phyloP scores from a whole-genome alignment of 1,139 yeast species.

The Scheffersomyces insectosa region DNA sequence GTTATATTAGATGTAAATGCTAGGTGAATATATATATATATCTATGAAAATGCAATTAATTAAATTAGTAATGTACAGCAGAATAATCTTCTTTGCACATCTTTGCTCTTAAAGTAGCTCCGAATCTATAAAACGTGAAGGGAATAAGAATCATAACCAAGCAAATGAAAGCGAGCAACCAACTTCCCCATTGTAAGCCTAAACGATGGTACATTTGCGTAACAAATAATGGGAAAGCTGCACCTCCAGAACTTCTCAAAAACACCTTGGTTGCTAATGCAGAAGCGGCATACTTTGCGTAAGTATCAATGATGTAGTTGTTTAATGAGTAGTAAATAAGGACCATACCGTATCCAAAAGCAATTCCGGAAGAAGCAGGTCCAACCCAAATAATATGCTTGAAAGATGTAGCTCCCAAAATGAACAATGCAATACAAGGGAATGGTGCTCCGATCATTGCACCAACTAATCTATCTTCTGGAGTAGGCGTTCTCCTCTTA shows the following conservation, averaged over 20 bases:
- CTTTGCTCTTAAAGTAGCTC: conserved; percentile 61
- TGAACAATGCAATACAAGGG: conserved; percentile 84
- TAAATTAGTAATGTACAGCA: conserved; percentile 4
- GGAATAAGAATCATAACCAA: conserved; percentile 86
- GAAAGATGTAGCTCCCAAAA: conserved; percentile 84
- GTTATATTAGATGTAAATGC: no score
- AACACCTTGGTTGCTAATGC: conserved; percentile 90
- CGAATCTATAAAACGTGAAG: conserved; percentile 71
- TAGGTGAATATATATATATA: no score
- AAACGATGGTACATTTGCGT: conserved; percentile 75
- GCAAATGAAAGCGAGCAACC: conserved; percentile 80
- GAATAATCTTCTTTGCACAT: conserved; percentile 68
- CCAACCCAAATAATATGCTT: conserved; percentile 89
- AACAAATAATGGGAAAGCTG: conserved; percentile 88
- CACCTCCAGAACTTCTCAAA: conserved; percentile 85
- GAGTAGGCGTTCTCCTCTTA: conserved; percentile 64
- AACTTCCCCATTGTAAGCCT: conserved; percentile 82
- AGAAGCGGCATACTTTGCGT: conserved; percentile 84
- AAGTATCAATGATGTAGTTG: conserved; percentile 86
- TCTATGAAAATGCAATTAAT: no score
- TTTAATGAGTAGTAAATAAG: conserved; percentile 82
- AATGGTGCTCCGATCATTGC: conserved; percentile 91
- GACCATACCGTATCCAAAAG: conserved; percentile 92
- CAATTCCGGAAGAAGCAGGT: conserved; percentile 87
- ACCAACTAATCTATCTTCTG: conserved; percentile 85